Base-by-base conservation (phyloP, 305 asterid genomes). In the Fraxinus latifolia region DNA sequence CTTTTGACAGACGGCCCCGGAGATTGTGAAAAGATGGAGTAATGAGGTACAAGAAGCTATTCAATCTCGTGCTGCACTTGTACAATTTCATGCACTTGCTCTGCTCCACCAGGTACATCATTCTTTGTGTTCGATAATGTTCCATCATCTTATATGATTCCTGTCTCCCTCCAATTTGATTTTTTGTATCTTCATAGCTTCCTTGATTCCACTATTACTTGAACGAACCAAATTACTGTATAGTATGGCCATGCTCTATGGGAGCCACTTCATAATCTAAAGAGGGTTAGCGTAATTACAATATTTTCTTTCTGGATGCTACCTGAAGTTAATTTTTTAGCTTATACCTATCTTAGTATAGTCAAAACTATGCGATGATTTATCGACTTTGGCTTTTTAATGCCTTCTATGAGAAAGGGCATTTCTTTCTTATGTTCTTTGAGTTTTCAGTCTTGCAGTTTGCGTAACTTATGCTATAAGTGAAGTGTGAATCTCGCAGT, bases 11-110 rank as follows among this genome's bases (percentile, higher is more conserved):
- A 91, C 98, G 82, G 93, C 86, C 82, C 98, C 98, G 1, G 98
- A 96, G 86, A 94, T 96, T 80, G 98, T 96, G 77, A 96, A 92
- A 83, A 93, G 99, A 87, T 96, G 99, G 99, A 96, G 98, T 88
- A 96, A 96, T 85, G 99, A 96, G 89, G 99, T 96, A 42, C 99
- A 96, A 86, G 99, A 96, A 88, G 99, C 99, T 77, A 94, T 96
- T 82, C 99, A 96, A 81, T 94, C 99, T 53, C 91, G 98, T 80
- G 97, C 97, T 87, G 98, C 99, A 42, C 97, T 96, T 84, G 99
- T 96, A 44, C 99, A 96, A 81, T 96, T 96, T 84, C 99, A 96
- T 88, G 99, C 98, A 19, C 98, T 96, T 84, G 98, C 92, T 79
- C 88, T 96, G 86, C 97, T 96, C 75, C 98, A 96, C 89, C 98